These are phyloP conservation scores for Arthrinium phaeospermum DNA, from an alignment of 2,329 filamentous ascomycete species.

Conservation along the genomic window DNA sequence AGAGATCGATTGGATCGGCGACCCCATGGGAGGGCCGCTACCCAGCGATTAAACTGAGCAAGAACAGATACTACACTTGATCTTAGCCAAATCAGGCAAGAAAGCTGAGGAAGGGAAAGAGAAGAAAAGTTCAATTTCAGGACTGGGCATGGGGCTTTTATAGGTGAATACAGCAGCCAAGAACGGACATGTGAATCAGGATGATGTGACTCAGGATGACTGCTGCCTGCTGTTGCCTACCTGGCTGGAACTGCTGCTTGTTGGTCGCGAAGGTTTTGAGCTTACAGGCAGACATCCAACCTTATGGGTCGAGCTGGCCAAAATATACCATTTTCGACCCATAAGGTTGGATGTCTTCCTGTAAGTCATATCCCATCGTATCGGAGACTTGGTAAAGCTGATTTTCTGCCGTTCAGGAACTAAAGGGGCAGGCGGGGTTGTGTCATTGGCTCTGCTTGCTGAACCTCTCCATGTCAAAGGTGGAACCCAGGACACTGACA, in stretches of 20 bases:
- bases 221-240: background rate
- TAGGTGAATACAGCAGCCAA: background rate
- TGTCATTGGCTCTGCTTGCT: background rate
- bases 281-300: no score
- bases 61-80: constrained; percentile 21
- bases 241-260: background rate
- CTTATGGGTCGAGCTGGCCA: background rate
- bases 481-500: background rate
- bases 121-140: background rate
- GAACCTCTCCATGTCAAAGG: background rate
- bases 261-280: background rate
- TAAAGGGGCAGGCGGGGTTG: background rate
- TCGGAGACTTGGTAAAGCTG: background rate
- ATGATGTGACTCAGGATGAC: background rate
- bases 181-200: background rate
- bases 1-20: background rate
- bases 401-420: background rate
- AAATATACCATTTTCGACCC: background rate
- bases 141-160: background rate
- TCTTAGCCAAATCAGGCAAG: constrained; percentile 16
- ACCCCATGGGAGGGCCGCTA: background rate
- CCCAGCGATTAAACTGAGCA: constrained; percentile 16
- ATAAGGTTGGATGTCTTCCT: background rate
- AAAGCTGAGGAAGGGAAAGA: constrained; percentile 13
- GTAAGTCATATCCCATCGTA: background rate